phyloP scores from a whole-genome alignment of 169 alveolate species.

The Blepharisma undulans region DNA sequence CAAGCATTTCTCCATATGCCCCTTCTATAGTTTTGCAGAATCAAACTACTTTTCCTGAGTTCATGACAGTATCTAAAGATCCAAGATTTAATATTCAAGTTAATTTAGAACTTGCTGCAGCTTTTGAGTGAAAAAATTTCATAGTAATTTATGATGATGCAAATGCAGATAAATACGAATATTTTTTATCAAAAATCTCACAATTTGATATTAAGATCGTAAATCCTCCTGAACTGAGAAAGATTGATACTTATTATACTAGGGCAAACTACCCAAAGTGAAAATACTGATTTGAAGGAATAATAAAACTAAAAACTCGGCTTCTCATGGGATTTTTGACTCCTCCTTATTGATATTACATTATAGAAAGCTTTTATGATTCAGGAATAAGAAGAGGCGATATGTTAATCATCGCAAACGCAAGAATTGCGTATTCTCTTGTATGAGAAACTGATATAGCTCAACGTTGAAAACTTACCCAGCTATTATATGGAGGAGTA shows the following conservation, averaged over 20 bases:
- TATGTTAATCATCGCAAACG: not conserved
- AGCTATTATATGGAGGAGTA: not conserved
- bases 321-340: not conserved
- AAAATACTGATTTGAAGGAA: not conserved
- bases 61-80: not conserved
- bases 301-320: not conserved
- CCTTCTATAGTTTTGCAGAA: not conserved
- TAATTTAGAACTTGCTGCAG: not conserved
- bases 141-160: no score
- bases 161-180: no score
- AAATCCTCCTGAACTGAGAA: no score
- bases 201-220: no score
- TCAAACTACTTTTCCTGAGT: not conserved
- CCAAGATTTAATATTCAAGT: not conserved
- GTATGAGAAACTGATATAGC: not conserved
- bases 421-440: not conserved
- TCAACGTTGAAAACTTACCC: not conserved
- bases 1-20: not conserved
- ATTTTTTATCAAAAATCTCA: no score
- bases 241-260: no score
- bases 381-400: slow-evolving; percentile 23
- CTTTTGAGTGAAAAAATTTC: not conserved
- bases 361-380: slow-evolving; percentile 21
- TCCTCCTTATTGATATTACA: not conserved
- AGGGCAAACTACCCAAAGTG: no score